Base-by-base conservation (phyloP, 768 basidiomycete genomes). In the Cubamyces lactineus region DNA sequence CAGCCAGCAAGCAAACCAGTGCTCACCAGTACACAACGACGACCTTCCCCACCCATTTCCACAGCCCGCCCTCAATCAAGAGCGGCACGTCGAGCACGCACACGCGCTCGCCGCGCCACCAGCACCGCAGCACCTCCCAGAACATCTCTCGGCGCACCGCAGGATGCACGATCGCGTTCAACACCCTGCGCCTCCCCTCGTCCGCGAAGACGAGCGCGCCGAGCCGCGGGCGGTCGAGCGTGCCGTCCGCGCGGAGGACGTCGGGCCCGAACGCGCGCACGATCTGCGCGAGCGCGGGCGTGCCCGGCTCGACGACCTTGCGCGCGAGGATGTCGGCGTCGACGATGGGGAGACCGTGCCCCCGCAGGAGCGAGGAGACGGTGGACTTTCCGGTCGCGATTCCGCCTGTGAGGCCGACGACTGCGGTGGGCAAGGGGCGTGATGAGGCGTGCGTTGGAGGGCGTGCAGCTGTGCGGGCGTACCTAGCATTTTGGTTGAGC, bases 371-470 rank as follows among this genome's bases (percentile, higher is more conserved):
- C 7, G 77, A 75, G 0, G 95, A 92, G 12, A 95, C 97, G 13
- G 94, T 91, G 0, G 96, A 97, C 77, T 99, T 99, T 55, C 96
- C 95, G 7, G 94, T 95, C 21, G 95, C 93, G 60, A 99, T 98
- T 2, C 96, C 94, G 8, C 97, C 97, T 28, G 96, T 98, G 21
- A 99, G 84, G 42, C 97, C 96, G 63, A 97, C 84, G 61, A 98
- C 96, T 96, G 65, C 19, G 47, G 52, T 8, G 15, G 16, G 48
- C 16, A 1, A 42, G 52, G 34, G 21, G 49, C 11, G 57, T 9
- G 19, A 13, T n/a, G 56, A 40, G 8, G 34, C 30, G 46, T 47
- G 48, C 24, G 41, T 26, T 4, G 17, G 42, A 43, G 12, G 19
- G 19, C 8, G 28, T 2, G n/a, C 16, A 11, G 34, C n/a, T 4